phyloP scores from a whole-genome alignment of 768 basidiomycete genomes.

The Cystofilobasidium ferigula region DNA sequence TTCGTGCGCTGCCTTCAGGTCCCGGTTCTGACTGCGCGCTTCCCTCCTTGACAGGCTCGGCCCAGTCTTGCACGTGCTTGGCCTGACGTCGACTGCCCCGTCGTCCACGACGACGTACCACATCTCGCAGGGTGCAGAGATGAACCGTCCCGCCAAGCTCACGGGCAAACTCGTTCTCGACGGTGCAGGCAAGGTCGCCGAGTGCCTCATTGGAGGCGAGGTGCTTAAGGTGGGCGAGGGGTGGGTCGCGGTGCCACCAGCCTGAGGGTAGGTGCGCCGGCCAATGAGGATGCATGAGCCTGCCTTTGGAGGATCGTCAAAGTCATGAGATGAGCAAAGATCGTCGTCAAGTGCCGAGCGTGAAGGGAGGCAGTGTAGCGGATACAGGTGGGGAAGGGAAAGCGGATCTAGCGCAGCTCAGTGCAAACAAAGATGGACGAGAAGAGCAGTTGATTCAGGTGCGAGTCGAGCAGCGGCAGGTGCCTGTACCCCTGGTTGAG shows the following conservation, averaged over 20 bases:
- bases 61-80: not conserved
- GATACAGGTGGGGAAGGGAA: not conserved
- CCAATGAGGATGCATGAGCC: no score
- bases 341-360: no score
- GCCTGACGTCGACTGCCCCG: not conserved
- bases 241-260: not conserved
- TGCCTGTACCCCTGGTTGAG: slow-evolving; percentile 73
- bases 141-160: not conserved
- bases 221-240: slow-evolving; percentile 1
- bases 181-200: not conserved
- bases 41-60: not conserved
- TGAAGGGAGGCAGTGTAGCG: not conserved
- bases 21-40: not conserved
- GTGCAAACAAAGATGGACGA: slow-evolving; percentile 81
- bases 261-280: not conserved
- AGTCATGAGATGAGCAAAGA: no score
- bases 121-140: slow-evolving; percentile 5
- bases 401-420: slow-evolving; percentile 36
- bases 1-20: not conserved
- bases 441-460: slow-evolving; percentile 79
- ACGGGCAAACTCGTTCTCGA: not conserved
- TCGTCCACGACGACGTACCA: not conserved
- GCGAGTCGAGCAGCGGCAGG: slow-evolving; percentile 74
- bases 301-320: no score
- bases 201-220: not conserved